Evolutionary conservation across 805 yeast species (phyloP).

Genomic region (Teunomyces atbi): DNA sequence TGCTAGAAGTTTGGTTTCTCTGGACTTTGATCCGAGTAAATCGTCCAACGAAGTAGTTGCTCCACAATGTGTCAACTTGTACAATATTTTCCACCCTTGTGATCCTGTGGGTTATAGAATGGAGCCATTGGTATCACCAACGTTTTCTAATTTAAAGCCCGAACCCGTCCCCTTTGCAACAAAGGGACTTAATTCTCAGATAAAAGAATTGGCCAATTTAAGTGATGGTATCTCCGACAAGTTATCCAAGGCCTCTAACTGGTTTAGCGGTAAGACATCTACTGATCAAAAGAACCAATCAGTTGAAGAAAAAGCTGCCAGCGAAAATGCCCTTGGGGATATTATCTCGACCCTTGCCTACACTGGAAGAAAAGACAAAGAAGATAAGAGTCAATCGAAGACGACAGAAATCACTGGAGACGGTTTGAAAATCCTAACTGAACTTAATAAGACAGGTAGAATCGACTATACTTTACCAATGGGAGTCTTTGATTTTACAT

Average conservation of each 20-base stretch:
- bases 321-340: constrained; percentile 43
- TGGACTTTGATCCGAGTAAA: constrained; percentile 18
- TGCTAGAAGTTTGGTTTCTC: constrained; percentile 28
- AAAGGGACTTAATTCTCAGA: constrained; percentile 46
- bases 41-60: constrained; percentile 20
- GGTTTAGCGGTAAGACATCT: constrained; percentile 24
- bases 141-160: constrained; percentile 51
- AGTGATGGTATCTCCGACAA: constrained; percentile 39
- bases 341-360: constrained; percentile 29
- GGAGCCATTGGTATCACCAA: constrained; percentile 72
- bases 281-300: constrained; percentile 8
- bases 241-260: constrained; percentile 33
- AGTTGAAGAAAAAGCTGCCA: constrained; percentile 13
- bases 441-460: constrained; percentile 69
- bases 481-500: constrained; percentile 74
- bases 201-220: constrained; percentile 39
- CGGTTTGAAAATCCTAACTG: constrained; percentile 35
- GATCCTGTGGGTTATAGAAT: constrained; percentile 90
- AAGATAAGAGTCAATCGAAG: constrained; percentile 14
- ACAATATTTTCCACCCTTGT: constrained; percentile 84
- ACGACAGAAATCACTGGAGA: constrained; percentile 24
- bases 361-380: constrained; percentile 15
- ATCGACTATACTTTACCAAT: constrained; percentile 79
- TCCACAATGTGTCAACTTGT: constrained; percentile 65
- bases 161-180: constrained; percentile 55